Conservation (phyloP, 768 basidiomycete genomes). For the Agaricus blazei region DNA sequence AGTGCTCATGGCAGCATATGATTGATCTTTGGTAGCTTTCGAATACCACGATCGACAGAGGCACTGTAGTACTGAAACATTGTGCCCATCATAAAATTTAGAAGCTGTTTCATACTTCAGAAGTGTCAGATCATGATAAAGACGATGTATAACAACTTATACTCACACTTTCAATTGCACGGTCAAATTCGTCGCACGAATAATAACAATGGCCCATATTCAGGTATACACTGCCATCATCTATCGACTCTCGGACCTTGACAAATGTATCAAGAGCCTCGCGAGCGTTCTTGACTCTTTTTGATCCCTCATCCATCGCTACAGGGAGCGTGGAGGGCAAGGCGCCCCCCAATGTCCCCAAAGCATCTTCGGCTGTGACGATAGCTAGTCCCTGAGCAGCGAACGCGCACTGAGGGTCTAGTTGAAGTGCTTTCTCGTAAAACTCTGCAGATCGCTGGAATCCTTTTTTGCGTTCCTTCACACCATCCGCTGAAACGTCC, state of each 20-base stretch:
- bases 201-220: constrained; percentile 98
- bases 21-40: constrained; percentile 88
- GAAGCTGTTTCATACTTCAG: constrained; percentile 89
- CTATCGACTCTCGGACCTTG: constrained; percentile 83
- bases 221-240: constrained; percentile 80
- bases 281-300: constrained; percentile 66
- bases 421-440: constrained; percentile 83
- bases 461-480: constrained; percentile 69
- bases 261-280: constrained; percentile 89
- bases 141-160: neutral
- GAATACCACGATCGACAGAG: constrained; percentile 92
- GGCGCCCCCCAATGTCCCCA: constrained; percentile 62
- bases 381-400: constrained; percentile 97
- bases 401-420: constrained; percentile 83
- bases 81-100: constrained; percentile 69
- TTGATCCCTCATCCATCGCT: constrained; percentile 53
- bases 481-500: constrained; percentile 49
- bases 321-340: constrained; percentile 35
- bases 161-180: constrained; percentile 91
- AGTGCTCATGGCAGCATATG: constrained; percentile 74
- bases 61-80: constrained; percentile 74
- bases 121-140: neutral
- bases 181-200: constrained; percentile 87
- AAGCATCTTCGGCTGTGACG: constrained; percentile 85
- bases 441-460: constrained; percentile 86